phyloP scores from a whole-genome alignment of 331 rosid genomes.

The Spiraea crenata region DNA sequence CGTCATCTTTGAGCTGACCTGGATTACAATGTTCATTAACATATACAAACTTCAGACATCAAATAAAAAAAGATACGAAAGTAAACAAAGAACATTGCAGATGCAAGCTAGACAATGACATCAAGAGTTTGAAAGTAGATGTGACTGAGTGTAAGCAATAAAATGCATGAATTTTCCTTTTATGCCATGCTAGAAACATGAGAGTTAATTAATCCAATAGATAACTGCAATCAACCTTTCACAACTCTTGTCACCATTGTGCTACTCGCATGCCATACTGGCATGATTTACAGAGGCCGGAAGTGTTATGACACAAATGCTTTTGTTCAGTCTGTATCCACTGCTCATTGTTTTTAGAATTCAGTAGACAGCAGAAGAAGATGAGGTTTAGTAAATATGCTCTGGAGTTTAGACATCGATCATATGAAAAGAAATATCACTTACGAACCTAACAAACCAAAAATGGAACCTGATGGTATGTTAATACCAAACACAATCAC shows the following conservation, averaged over 20 bases:
- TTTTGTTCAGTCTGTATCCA: neutral
- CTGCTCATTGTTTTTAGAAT: neutral
- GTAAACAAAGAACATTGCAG: too few relatives aligned
- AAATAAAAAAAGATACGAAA: too few relatives aligned
- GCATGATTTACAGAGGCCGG: neutral
- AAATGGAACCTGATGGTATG: too few relatives aligned
- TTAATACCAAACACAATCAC: neutral
- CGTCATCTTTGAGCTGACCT: constrained; percentile 93
- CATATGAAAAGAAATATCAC: too few relatives aligned
- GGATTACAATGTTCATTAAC: constrained; percentile 31
- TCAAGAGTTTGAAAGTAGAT: neutral
- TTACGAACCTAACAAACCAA: too few relatives aligned
- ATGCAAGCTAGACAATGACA: too few relatives aligned
- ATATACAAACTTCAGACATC: too few relatives aligned
- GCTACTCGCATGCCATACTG: neutral
- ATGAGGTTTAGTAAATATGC: neutral
- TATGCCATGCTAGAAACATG: neutral
- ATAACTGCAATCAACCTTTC: neutral
- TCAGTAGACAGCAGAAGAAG: neutral
- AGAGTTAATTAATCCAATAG: neutral
- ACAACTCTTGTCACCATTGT: neutral
- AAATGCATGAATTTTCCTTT: neutral
- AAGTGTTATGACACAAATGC: neutral
- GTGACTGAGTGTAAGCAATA: neutral
- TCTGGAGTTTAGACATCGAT: neutral